A percentile compares a stretch with the other conserved stretches of the same genome.
phyloP scores from a whole-genome alignment of 208 protist species.

The Wallacemonas sp. region DNA sequence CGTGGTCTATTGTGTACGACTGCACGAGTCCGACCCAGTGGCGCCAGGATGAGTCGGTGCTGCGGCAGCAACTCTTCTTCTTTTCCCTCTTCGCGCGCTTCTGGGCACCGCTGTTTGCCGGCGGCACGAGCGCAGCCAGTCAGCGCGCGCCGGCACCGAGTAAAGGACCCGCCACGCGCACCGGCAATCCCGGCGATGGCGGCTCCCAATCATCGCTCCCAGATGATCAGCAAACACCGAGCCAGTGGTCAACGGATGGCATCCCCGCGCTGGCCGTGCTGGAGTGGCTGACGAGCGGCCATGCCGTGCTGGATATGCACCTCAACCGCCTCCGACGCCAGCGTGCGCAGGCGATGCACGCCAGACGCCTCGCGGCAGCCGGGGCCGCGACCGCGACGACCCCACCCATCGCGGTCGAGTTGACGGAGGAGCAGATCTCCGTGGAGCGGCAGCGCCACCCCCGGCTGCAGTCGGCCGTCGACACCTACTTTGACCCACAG shows the following conservation, averaged over 20 bases:
- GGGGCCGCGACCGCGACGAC: neutral
- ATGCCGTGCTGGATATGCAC: slow-evolving; percentile 29
- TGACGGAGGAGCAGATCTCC: slow-evolving; percentile 4
- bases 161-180: neutral
- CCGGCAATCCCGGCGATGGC: neutral
- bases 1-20: slow-evolving; percentile 74
- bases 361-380: neutral
- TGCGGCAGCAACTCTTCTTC: slow-evolving; percentile 86
- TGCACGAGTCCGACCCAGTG: slow-evolving; percentile 36
- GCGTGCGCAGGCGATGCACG: slow-evolving; percentile 2
- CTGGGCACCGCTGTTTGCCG: slow-evolving; percentile 82
- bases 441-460: neutral
- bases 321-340: slow-evolving; percentile 13
- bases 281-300: slow-evolving; percentile 72
- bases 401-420: neutral
- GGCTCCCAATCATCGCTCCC: neutral
- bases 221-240: neutral
- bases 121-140: slow-evolving; percentile 18
- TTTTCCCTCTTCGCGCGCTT: slow-evolving; percentile 72
- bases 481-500: slow-evolving; percentile 18
- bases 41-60: slow-evolving; percentile 46
- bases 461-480: slow-evolving; percentile 1
- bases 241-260: slow-evolving; percentile 33
- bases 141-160: slow-evolving; percentile 13
- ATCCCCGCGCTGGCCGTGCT: slow-evolving; percentile 53